Base-by-base conservation (phyloP, 306 rosid genomes). In the Dalbergia oliveri region DNA sequence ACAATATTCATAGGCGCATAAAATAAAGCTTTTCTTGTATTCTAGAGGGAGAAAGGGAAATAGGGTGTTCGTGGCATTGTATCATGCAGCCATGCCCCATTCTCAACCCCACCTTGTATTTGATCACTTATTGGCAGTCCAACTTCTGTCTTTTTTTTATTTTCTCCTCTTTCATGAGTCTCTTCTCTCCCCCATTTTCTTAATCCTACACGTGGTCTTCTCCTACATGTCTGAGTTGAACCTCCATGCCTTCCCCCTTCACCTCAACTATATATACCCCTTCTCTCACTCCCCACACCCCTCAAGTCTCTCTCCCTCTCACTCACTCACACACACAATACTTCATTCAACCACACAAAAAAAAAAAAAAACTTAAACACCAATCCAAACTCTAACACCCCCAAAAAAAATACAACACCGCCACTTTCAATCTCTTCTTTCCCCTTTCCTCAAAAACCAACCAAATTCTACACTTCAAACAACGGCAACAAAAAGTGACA, bases 191-290 rank as follows among this genome's bases (percentile, higher is more conserved):
- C 73, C 77, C 34, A 58, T 73, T 86, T 84, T 76, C 69, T 66
- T 80, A 75, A 79, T 86, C 89, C 63, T 84, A 88, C 97, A 94
- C 97, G 97, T 93, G 97, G 89, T 88, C 87, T 60, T 78, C 87
- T 66, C 83, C 35, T 62, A 82, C 84, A 81, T 63, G 89, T 72
- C 78, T 70, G 54, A 63, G 54, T 86, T 90, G 79, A 84, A 69
- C 89, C 81, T 54, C 78, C 72, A n/a, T 79, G 9, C 83, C 72
- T 35, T 57, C 72, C 9, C 58, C 75, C 19, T 14, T 18, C 41
- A 37, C 6, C 74, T 47, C 59, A 79, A 43, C 84, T 88, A 86
- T 93, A 85, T 82, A 90, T 78, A 88, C 83, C 35, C 53, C 66
- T 23, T 74, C 63, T 79, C 85, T 73, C 72, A 64, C 88, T 78